Base-by-base conservation (phyloP, 306 rosid genomes). In the Rosa chinensis region DNA sequence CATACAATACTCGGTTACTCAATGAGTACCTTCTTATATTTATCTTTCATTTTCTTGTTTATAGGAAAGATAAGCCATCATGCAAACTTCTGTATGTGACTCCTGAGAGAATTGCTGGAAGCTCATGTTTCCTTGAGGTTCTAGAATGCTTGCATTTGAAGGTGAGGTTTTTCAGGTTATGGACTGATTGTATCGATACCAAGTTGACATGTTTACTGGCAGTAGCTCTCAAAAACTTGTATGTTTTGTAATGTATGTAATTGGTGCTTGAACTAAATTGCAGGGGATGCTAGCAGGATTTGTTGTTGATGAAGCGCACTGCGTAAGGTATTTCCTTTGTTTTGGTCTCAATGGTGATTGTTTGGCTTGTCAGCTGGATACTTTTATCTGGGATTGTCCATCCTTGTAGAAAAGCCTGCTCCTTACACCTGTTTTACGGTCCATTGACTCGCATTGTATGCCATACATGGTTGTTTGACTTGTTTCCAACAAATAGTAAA, bases 11-110 rank as follows among this genome's bases (percentile, higher is more conserved):
- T 62, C 18, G 21, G 8, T 70, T 58, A 6, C 68, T 58, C 40
- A n/a, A 5, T 81, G 75, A 85, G 77, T 64, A 50, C 72, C 55
- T 59, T 23, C 10, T 55, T 32, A 71, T 3, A 61, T 18, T 66
- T 42, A 47, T 74, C 32, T 77, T 64, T 47, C 78, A 28, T 81
- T 76, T 40, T 66, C 78, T 82, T 82, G 47, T 72, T 79, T 88
- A 72, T 77, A 92, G 97, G 89, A 95, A 90, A 81, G 97, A 91
- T 81, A 90, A 87, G 85, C 99, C 99, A 10, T 91, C 99, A 52
- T 95, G 98, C 92, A 95, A 95, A 78, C 98, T 95, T 74, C 86
- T 95, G 87, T 95, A 95, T 77, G 98, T 95, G 81, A 95, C 99
- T 78, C 99, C 99, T 8, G 99, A 95, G 88, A 92, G 98, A 82